Evolutionary conservation across 352 stramenopile genomes (phyloP), one percentile per base, ranked within the genome.

Genomic region (Globisporangium spinosum): DNA sequence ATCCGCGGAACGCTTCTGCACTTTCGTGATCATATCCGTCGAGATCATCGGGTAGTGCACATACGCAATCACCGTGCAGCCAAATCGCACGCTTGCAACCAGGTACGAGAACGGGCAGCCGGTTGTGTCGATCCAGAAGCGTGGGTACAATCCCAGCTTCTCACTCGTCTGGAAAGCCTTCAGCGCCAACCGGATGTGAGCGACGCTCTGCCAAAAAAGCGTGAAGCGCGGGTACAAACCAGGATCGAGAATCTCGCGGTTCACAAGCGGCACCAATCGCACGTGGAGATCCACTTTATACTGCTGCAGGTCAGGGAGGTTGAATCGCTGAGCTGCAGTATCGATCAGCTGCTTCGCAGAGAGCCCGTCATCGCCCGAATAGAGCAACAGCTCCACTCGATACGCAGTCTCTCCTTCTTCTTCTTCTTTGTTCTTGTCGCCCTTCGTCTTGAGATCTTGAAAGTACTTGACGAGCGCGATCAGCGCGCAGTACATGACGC

Each of bases 1-100:
- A 15, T 87, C 84, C 4, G 93, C 76, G 43, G 88, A 74, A 43
- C 93, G 91, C 63, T 98, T 82, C 69, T 89, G 90, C 6, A 99
- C 97, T 43, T 96, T 85, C 40, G 74, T 68, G 40, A 99, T 92
- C 98, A 99, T 99, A 71, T 99, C 97, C 38, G 93, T 98, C 58
- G 91, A 99, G 71, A 99, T 99, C 65, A 98, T 99, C 8, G 98
- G 98, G 85, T 99, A 99, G 85, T 99, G 98, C 29, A 98, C 96
- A 86, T 99, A 99, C 55, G 96, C 87, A 2, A 92, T 83, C 38
- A 99, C 87, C 1, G 69, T 87, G 60, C 86, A 97, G 1, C 89
- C 86, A 59, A 86, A 89, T 5, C 98, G 70, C 4, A 94, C 54
- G 67, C 82, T 91, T 0, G 96, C 97, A 2, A 99, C 77, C 3